A percentile compares a stretch with the other conserved stretches of the same genome.
These are phyloP conservation scores for Sphenostylis stenocarpa DNA, from an alignment of 306 rosid genomes.

Conservation along the genomic window DNA sequence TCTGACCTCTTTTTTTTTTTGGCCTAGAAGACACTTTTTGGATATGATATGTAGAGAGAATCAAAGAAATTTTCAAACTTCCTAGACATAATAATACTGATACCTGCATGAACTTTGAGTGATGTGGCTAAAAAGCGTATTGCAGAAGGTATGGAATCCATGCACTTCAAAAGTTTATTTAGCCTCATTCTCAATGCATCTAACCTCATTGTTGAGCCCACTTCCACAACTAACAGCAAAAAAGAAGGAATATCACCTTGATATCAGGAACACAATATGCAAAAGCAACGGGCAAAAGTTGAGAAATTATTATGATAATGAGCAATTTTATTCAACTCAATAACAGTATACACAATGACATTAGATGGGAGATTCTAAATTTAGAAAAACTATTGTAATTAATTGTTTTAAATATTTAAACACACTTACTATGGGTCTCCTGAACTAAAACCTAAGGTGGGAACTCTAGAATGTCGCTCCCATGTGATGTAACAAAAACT, in stretches of 20 bases:
- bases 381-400: no score
- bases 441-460: background rate
- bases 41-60: background rate
- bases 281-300: no score
- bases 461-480: background rate
- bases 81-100: background rate
- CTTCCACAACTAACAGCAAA: background rate
- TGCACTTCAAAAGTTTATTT: constrained; percentile 10
- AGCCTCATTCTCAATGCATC: constrained; percentile 33
- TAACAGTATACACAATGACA: no score
- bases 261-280: background rate
- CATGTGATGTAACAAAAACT: background rate
- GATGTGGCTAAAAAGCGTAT: background rate
- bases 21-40: background rate
- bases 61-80: background rate
- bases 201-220: constrained; percentile 19
- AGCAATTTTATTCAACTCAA: no score
- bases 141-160: background rate
- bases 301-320: no score
- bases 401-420: no score
- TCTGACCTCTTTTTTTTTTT: no score
- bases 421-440: no score
- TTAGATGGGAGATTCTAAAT: no score
- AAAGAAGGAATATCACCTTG: constrained; percentile 23
- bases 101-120: background rate